These are phyloP conservation scores for Lepidium aucheri DNA, from an alignment of 345 rosid species.

Conservation along the genomic window DNA sequence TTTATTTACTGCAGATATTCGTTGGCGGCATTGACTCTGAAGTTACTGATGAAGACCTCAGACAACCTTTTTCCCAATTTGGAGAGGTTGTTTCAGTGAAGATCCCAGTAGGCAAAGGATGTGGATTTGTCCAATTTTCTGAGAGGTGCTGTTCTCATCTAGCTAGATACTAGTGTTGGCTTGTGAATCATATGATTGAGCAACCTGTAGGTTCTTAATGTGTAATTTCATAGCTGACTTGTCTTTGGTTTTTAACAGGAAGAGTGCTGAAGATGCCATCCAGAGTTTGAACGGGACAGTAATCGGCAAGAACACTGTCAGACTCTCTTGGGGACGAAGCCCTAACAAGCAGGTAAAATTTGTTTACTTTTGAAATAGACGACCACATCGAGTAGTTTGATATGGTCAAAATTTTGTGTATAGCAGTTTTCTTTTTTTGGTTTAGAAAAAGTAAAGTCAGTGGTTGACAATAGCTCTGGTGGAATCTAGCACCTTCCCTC, in stretches of 20 bases:
- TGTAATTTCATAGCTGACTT: background rate
- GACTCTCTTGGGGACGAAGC: conserved; percentile 95
- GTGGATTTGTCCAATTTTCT: conserved; percentile 83
- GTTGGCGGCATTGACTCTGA: conserved; percentile 94
- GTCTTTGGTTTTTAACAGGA: conserved; percentile 36
- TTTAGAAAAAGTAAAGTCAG: conserved; percentile 1
- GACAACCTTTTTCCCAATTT: conserved; percentile 70
- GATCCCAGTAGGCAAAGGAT: conserved; percentile 91
- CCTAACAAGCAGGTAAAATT: conserved; percentile 71
- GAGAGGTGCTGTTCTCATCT: conserved; percentile 42
- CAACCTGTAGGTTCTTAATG: background rate
- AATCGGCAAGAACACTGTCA: conserved; percentile 86
- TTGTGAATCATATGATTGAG: background rate
- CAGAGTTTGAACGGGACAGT: conserved; percentile 63
- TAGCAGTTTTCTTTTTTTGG: background rate
- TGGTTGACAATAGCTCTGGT: conserved; percentile 17
- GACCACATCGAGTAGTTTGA: background rate
- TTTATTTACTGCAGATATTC: conserved; percentile 53
- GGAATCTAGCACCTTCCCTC: conserved; percentile 9
- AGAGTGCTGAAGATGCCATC: conserved; percentile 80
- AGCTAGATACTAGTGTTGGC: background rate
- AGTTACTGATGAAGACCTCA: conserved; percentile 77
- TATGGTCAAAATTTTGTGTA: background rate
- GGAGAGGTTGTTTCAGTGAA: conserved; percentile 91
- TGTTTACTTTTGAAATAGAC: background rate